Conservation (phyloP, 116 monocot genomes). For the Trichopus zeylanicus region DNA sequence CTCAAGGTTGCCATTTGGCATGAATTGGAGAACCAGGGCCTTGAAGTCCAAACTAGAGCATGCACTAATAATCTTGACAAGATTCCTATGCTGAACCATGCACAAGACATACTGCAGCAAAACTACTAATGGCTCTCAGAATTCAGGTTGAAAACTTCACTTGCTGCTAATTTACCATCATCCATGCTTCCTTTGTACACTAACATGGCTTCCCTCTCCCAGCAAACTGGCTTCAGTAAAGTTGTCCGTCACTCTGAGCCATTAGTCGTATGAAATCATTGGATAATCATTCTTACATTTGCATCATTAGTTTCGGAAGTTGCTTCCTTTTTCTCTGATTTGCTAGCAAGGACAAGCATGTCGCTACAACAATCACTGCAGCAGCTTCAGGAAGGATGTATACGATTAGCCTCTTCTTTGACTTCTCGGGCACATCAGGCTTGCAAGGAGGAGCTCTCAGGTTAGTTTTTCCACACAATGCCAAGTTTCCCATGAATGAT, state of each 20-base stretch:
- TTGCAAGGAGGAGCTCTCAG: not conserved
- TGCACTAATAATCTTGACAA: constrained; percentile 13
- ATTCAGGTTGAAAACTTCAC: constrained; percentile 17
- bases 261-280: constrained; percentile 16
- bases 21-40: constrained; percentile 22
- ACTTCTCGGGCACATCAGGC: not conserved
- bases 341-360: not conserved
- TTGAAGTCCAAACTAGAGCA: constrained; percentile 26
- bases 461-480: constrained; percentile 6
- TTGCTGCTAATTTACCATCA: not conserved
- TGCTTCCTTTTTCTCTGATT: not conserved
- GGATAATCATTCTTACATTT: not conserved
- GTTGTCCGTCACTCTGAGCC: constrained; percentile 13
- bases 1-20: constrained; percentile 25
- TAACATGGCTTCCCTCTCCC: too few relatives aligned
- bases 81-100: constrained; percentile 17
- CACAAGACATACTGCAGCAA: constrained; percentile 10
- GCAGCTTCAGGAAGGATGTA: constrained; percentile 11
- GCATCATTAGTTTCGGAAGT: too few relatives aligned
- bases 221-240: constrained; percentile 20
- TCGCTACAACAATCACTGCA: not conserved
- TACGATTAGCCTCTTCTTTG: not conserved
- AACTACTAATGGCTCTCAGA: constrained; percentile 6
- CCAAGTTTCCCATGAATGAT: constrained; percentile 16
- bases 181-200: constrained; percentile 22